Evolutionary conservation across 306 rosid species (phyloP), one percentile per base, ranked within the genome.

Genomic region (Castanospermum australe): DNA sequence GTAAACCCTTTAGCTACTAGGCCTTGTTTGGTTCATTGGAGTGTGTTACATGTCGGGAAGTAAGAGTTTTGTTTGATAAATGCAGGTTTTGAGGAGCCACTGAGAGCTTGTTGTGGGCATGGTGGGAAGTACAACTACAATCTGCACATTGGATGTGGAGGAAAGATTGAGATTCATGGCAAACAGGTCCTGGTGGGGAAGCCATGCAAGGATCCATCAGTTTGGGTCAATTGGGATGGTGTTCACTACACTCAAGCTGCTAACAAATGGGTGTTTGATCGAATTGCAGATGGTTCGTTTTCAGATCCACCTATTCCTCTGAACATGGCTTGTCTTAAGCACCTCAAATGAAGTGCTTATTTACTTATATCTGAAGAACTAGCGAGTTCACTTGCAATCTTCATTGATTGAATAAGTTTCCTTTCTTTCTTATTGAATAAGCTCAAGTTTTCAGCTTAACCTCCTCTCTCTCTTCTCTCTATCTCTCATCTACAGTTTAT

Each of bases 71-170:
- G 56, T 61, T 42, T 67, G 18, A 42, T 63, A 6, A 36, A 44
- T 84, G 90, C 76, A 94, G 97, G 98, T 66, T 92, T 94, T 72
- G 47, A 74, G 84, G 67, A 83, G 30, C 88, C 97, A 0, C 28
- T 94, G 42, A 84, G 86, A 69, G 91, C 97, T 15, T 94, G 98
- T 35, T 94, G 98, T 79, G 94, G 97, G 2, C 94, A 94, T 33
- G 97, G 97, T 55, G 97, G 94, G 36, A 88, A 87, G 79, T 89
- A 89, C 68, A 94, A 94, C 74, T 89, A 67, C 84, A 92, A 89
- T 17, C 0, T 47, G 51, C 50, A 86, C 5, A 21, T 55, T 20
- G 92, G 90, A 45, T 94, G 98, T 76, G 98, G 97, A 22, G 81
- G 73, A 22, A 89, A 80, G 88, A 79, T 57, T 8, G 56, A n/a